Base-by-base conservation (phyloP, 2,329 filamentous ascomycete species). In the Trichoderma hamatum region DNA sequence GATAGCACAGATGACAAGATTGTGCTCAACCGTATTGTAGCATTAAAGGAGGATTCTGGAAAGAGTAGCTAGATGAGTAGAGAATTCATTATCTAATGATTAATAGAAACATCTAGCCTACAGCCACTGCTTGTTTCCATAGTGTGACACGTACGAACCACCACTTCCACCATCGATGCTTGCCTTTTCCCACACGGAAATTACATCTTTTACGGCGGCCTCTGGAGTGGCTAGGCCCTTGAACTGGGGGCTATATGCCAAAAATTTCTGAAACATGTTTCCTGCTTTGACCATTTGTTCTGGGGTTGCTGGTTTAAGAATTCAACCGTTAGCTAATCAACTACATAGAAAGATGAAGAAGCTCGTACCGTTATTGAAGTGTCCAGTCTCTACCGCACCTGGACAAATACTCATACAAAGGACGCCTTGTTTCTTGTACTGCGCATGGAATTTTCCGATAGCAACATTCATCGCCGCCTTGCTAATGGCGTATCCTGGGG, bases 11-110 rank as follows among this genome's bases (percentile, higher is more conserved):
- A 87, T 24, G 90, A 92, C 16, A 91, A 90, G 77, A 83, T 96
- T 70, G 86, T 97, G 62, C 81, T 97, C 39, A 97, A 97, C 81
- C 87, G 92, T 65, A 97, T 97, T 74, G 93, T 97, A 26, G 91
- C 90, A 51, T 81, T 97, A 74, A 96, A 96, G 82, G 93, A 97
- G 80, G 92, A 95, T 19, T 19, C 65, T 32, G 60, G 60, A 32
- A 70, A 70, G 39, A 63, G 51, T 30, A 54, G 51, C 51, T 51
- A 66, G 34, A 28, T 24, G 32, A 26, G 19, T 5, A 61, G 13
- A 11, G 10, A n/a, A 21, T 14, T 21, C 5, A 46, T 46, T 43
- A 3, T n/a, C 16, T 9, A 2, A 10, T 3, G 39, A 43, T 43
- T 2, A 43, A 43, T 43, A 10, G 19, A n/a, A 43, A 19, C 19